Evolutionary conservation across 345 rosid genomes (phyloP), one percentile per base, ranked within the genome.

Genomic region (Citrus australasica): DNA sequence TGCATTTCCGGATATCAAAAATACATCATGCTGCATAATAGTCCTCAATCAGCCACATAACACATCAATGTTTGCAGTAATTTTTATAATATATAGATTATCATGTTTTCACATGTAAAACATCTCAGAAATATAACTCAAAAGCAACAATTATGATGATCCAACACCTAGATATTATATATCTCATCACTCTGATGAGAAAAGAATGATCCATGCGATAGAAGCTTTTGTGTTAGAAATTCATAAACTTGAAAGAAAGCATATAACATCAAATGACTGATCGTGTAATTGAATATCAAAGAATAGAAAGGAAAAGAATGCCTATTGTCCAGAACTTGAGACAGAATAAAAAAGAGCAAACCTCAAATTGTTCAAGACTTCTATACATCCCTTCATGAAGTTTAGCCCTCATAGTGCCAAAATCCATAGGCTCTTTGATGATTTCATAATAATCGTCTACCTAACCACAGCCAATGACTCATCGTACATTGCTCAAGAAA

Each of bases 331-430:
- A 53, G 22, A 68, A 59, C 3, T 1, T 63, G 73, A 75, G 68
- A 35, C 33, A 25, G 9, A 76, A 66, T 33, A 56, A 82, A 74
- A 65, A 69, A 71, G 71, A 79, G 64, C 81, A 78, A 65, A 89
- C 95, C 95, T 92, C 91, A 82, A 90, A 90, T 78, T 90, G 90
- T 74, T 86, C 83, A 38, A 92, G 84, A 79, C 79, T 84, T 38
- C 51, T 77, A 76, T 92, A 92, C 93, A 92, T 86, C 78, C 92
- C 95, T 79, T 92, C 95, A 58, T 92, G 95, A 82, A 92, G 93
- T 83, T 90, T 92, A 78, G 95, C 95, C 76, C 93, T 92, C 91
- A 92, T 90, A 56, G 95, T 92, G 63, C 95, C 93, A 37, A 92
- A 92, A 78, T 92, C 92, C 95, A 92, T 92, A 28, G 95, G 92